phyloP scores from a whole-genome alignment of 2,329 filamentous ascomycete genomes.

The Bipolaris cookei region DNA sequence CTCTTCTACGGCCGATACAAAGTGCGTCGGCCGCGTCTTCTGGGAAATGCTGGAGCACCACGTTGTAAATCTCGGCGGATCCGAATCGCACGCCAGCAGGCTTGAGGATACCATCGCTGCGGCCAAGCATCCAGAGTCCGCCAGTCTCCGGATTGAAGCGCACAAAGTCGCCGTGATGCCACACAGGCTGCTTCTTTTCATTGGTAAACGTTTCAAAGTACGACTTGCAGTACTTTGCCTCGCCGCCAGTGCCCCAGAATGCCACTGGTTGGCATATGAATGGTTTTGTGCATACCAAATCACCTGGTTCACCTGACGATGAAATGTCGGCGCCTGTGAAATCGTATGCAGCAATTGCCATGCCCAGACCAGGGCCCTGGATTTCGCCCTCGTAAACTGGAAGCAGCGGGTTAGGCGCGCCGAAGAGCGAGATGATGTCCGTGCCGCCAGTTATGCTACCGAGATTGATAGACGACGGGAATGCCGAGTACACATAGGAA shows the following conservation, averaged over 20 bases:
- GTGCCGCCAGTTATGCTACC: slow-evolving; percentile 95
- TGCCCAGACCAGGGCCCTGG: slow-evolving; percentile 57
- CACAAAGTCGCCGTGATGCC: slow-evolving; percentile 97
- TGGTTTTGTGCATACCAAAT: slow-evolving; percentile 83
- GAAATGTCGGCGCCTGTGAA: slow-evolving; percentile 64
- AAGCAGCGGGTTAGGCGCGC: slow-evolving; percentile 70
- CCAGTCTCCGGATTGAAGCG: slow-evolving; percentile 72
- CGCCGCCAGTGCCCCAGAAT: slow-evolving; percentile 79
- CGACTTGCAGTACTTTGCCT: slow-evolving; percentile 77
- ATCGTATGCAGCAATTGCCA: slow-evolving; percentile 59
- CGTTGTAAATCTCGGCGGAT: slow-evolving; percentile 93
- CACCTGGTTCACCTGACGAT: slow-evolving; percentile 73
- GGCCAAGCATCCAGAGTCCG: slow-evolving; percentile 86
- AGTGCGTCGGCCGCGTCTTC: slow-evolving; percentile 81
- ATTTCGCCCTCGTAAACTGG: slow-evolving; percentile 60
- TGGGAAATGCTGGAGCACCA: slow-evolving; percentile 84
- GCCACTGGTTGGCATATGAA: slow-evolving; percentile 91
- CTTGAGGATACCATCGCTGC: slow-evolving; percentile 92
- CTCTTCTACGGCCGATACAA: slow-evolving; percentile 78
- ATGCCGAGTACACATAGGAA: slow-evolving; percentile 82
- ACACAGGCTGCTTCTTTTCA: slow-evolving; percentile 58
- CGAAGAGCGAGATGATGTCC: slow-evolving; percentile 95
- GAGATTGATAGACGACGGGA: slow-evolving; percentile 81
- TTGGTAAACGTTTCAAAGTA: slow-evolving; percentile 86
- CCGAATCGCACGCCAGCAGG: slow-evolving; percentile 91